These are phyloP conservation scores for Coemansia sp. DNA, from an alignment of 192 early-diverging fungal species.

Conservation along the genomic window DNA sequence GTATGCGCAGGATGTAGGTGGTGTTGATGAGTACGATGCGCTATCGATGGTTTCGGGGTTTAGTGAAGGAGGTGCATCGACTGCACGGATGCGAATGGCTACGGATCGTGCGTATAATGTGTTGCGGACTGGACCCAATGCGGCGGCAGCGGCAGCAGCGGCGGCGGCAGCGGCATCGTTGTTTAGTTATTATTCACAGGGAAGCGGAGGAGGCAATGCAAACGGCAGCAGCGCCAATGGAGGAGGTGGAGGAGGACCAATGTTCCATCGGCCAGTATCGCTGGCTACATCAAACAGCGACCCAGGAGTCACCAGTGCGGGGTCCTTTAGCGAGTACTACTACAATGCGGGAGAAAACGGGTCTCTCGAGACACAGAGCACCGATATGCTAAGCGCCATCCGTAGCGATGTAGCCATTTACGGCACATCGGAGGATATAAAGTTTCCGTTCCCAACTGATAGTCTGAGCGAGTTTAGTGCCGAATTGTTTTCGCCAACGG, in stretches of 20 bases:
- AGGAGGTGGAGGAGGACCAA: background rate
- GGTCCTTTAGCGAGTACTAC: constrained; percentile 39
- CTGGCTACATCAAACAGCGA: constrained; percentile 14
- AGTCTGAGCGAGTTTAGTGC: constrained; percentile 51
- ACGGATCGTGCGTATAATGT: constrained; percentile 47
- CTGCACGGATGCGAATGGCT: constrained; percentile 45
- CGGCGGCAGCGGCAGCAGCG: constrained; percentile 4
- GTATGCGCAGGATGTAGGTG: background rate
- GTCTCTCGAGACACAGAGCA: constrained; percentile 10
- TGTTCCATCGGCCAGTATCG: constrained; percentile 3
- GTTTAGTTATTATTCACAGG: constrained; percentile 18
- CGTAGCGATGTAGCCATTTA: constrained; percentile 49
- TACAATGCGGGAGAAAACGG: constrained; percentile 8
- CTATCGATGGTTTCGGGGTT: constrained; percentile 40
- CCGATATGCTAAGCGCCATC: constrained; percentile 36
- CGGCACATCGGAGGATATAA: constrained; percentile 43
- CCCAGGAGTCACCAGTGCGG: constrained; percentile 31
- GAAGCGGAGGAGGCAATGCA: constrained; percentile 1
- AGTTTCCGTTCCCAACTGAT: constrained; percentile 49
- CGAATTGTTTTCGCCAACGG: constrained; percentile 15
- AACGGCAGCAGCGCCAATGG: background rate
- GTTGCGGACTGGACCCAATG: constrained; percentile 28
- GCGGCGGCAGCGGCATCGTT: constrained; percentile 16
- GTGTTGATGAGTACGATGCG: constrained; percentile 22
- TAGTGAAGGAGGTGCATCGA: constrained; percentile 49